Percentiles rank a stretch among this genome's conserved stretches.
phyloP scores from a whole-genome alignment of 257 asterid species.

The Echium plantagineum region DNA sequence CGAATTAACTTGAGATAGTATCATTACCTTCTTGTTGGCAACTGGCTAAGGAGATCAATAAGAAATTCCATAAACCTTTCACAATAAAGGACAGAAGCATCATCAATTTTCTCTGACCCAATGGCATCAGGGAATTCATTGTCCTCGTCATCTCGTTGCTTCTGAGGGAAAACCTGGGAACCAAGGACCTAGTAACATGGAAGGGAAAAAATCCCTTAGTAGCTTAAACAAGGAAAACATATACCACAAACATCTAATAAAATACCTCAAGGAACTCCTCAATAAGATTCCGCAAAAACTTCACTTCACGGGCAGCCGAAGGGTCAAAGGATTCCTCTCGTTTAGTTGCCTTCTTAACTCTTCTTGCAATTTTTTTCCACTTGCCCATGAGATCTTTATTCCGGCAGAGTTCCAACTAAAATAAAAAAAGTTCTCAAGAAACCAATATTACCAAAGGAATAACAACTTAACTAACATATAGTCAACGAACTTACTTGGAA shows the following conservation, averaged over 20 bases:
- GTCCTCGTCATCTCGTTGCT: conserved; percentile 27
- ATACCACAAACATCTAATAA: conserved; percentile 7
- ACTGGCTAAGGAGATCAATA: conserved; percentile 97
- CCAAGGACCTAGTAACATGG: conserved; percentile 57
- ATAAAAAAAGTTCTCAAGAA: conserved; percentile 6
- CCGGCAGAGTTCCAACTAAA: conserved; percentile 77
- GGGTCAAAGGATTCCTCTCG: conserved; percentile 45
- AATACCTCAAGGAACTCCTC: conserved; percentile 80
- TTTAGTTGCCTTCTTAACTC: conserved; percentile 60
- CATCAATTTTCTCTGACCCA: conserved; percentile 40
- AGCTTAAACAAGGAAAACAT: conserved; percentile 2
- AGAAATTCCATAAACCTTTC: conserved; percentile 97
- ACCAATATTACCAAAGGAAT: conserved; percentile 3
- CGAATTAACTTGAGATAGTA: background rate
- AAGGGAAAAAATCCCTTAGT: conserved; percentile 16
- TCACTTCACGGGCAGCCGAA: conserved; percentile 51
- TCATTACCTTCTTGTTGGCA: conserved; percentile 85
- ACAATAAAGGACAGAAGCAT: conserved; percentile 71
- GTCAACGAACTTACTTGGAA: conserved; percentile 49
- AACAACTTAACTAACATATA: background rate
- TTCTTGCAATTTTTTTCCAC: conserved; percentile 75
- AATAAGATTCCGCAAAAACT: conserved; percentile 71
- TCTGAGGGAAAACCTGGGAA: conserved; percentile 47
- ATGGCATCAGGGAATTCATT: conserved; percentile 19
- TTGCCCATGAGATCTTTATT: conserved; percentile 62